Evolutionary conservation across 2,329 filamentous ascomycete genomes (phyloP), one percentile per base, ranked within the genome.

Genomic region (Catunica adiposa): DNA sequence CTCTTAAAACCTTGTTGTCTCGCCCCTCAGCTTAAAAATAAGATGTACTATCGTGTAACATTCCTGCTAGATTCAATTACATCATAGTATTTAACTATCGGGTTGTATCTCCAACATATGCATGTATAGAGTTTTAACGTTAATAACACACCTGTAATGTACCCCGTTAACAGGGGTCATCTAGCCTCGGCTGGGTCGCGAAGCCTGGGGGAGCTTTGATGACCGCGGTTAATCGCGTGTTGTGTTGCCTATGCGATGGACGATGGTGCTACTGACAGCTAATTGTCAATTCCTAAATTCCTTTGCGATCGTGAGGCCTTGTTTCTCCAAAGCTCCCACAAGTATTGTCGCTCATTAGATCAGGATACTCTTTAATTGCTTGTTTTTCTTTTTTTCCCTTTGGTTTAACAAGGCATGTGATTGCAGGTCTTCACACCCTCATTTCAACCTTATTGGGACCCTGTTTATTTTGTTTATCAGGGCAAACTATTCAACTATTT

Each of bases 161-260:
- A 44, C 56, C 56, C 56, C 56, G 42, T 23, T 57, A 47, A 26
- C 23, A 42, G 9, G 9, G 22, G 22, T 9, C 6, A 40, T 22
- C 34, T 22, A 54, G 56, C 56, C 56, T 57, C 51, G 56, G 56
- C 52, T 56, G 25, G 23, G 53, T 57, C 51, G 56, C 56, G 56
- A 57, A 22, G 20, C 51, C 31, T 15, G 38, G n/a, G 15, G 7
- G 7, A 40, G 34, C 31, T 53, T 22, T 26, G 26, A 29, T 15
- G 31, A 20, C 51, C 29, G 22, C 51, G 51, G 51, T 53, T 23
- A 22, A n/a, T 40, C 31, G 51, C 51, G 51, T 29, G 51, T 53
- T 17, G 22, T n/a, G 20, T 53, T 40, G 17, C 6, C 11, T 14
- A 44, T n/a, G 40, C 11, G 40, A 44, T 22, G 2, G n/a, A 22